Evolutionary conservation across 148 eudicot genomes (phyloP).

Genomic region (Arbutus unedo): DNA sequence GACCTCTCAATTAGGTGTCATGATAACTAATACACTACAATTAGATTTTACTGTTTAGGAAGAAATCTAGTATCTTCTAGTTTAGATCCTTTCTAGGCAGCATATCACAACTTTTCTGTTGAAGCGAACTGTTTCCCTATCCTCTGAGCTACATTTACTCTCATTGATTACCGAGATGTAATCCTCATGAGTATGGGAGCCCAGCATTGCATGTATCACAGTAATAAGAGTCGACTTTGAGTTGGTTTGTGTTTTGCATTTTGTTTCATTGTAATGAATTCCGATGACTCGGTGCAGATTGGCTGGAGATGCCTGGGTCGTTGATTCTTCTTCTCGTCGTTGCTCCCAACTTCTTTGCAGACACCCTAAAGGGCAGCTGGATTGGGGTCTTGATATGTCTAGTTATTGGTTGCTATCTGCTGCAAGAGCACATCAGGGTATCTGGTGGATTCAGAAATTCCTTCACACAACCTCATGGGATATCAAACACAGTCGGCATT

Average conservation of each 20-base stretch:
- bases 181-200: not conserved
- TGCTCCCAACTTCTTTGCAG: constrained; percentile 60
- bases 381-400: constrained; percentile 52
- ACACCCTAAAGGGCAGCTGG: constrained; percentile 53
- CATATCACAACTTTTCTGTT: not conserved
- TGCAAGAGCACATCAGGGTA: constrained; percentile 85
- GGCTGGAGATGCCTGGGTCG: constrained; percentile 75
- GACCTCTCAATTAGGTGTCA: not conserved
- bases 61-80: not conserved
- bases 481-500: constrained; percentile 81
- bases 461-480: constrained; percentile 67
- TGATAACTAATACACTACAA: not conserved
- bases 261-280: not conserved
- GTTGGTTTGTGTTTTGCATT: not conserved
- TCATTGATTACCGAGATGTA: not conserved
- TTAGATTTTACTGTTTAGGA: not conserved
- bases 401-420: constrained; percentile 68
- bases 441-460: constrained; percentile 81
- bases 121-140: not conserved
- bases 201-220: not conserved
- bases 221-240: not conserved
- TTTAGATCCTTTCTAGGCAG: not conserved
- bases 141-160: not conserved
- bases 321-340: constrained; percentile 75
- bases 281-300: constrained; percentile 37